Conservation (phyloP, 2,329 filamentous ascomycete genomes). For the Aureobasidium subglaciale region DNA sequence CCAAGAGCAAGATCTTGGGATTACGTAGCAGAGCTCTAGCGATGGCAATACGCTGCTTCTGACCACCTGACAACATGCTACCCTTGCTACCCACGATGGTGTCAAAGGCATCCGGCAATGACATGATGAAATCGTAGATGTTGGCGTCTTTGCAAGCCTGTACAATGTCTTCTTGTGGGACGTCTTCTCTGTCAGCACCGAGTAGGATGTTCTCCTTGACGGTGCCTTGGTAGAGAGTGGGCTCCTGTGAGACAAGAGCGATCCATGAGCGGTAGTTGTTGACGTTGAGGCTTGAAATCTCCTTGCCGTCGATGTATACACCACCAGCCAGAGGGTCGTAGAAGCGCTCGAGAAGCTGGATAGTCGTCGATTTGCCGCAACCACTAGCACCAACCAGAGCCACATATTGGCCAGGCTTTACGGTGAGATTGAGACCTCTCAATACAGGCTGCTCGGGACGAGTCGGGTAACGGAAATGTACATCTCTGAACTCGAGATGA, state of each 20-base stretch:
- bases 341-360: slow-evolving; percentile 86
- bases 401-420: slow-evolving; percentile 73
- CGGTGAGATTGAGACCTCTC: slow-evolving; percentile 67
- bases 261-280: slow-evolving; percentile 79
- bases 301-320: slow-evolving; percentile 73
- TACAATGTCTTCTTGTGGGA: slow-evolving; percentile 65
- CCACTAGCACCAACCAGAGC: slow-evolving; percentile 91
- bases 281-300: slow-evolving; percentile 74
- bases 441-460: slow-evolving; percentile 88
- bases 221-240: slow-evolving; percentile 87
- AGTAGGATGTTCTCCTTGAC: slow-evolving; percentile 87
- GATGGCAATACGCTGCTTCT: slow-evolving; percentile 92
- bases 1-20: slow-evolving; percentile 76
- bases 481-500: slow-evolving; percentile 78
- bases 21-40: slow-evolving; percentile 85
- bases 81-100: slow-evolving; percentile 76
- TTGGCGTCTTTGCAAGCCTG: slow-evolving; percentile 83
- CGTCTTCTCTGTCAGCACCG: slow-evolving; percentile 57
- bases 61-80: slow-evolving; percentile 75
- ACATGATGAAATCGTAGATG: slow-evolving; percentile 86
- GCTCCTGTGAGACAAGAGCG: slow-evolving; percentile 87
- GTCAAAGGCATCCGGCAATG: slow-evolving; percentile 75
- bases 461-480: slow-evolving; percentile 91
- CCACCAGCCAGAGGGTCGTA: slow-evolving; percentile 81
- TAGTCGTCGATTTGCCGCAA: slow-evolving; percentile 90